Base-by-base conservation (phyloP, 768 basidiomycete genomes). In the Amanita rimosa region DNA sequence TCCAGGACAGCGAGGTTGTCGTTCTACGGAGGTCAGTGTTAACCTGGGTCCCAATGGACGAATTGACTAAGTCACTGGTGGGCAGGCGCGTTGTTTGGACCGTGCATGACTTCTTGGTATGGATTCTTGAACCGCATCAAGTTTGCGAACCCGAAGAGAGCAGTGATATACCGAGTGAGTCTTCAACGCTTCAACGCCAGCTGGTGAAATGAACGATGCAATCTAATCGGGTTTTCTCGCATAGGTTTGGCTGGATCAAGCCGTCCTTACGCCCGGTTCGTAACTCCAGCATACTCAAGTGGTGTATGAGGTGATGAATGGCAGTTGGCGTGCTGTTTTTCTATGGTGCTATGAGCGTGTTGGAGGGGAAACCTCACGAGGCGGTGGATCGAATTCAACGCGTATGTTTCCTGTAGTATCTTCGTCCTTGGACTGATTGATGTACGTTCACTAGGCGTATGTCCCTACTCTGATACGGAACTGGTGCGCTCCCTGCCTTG, bases 201-300 rank as follows among this genome's bases (percentile, higher is more conserved):
- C 22, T 44, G 45, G 31, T n/a, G n/a, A n/a, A 44, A 2, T 31
- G 46, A 44, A 11, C 19, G 38, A 9, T 42, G 10, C 9, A 13
- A 21, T 14, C 39, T 16, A 46, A 3, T 50, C 19, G 10, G 26
- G 27, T 7, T 29, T 1, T 9, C 9, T 21, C 24, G 14, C 29
- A n/a, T 59, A 84, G 85, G 85, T 89, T 5, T 86, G 75, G 64
- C 70, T 93, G 22, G 92, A 94, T 61, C 92, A 95, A 65, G 75
- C 77, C 4, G 56, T 87, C 10, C 67, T 89, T 41, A 83, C 88
- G 1, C 91, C 92, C 8, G 69, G 82, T 77, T 54, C 52, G 68
- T 56, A 9, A 11, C 2, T 3, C 34, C 43, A 26, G 13, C 22
- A 16, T 37, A 21, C 3, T 27, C 16, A 33, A 10, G 19, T 5